Percentiles rank a stretch among this genome's conserved stretches.
phyloP scores from a whole-genome alignment of 1,284 basidiomycete species.

The Cryptococcus sp. region DNA sequence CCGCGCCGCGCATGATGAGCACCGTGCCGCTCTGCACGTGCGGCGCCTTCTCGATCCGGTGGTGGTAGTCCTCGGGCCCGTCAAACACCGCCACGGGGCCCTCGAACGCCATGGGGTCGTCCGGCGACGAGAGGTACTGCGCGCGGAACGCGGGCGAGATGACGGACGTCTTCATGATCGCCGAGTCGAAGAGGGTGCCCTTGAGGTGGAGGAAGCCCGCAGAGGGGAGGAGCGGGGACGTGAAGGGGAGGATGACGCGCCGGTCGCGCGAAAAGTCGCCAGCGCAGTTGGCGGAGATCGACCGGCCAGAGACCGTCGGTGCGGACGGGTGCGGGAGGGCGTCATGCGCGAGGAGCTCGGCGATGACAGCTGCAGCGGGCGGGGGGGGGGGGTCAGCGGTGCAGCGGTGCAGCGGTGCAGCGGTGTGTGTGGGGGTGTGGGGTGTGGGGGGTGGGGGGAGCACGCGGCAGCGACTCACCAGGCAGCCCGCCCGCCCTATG shows the following conservation, averaged over 20 bases:
- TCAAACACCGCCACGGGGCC: conserved; percentile 49
- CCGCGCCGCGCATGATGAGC: conserved; percentile 48
- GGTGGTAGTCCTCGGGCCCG: conserved; percentile 49
- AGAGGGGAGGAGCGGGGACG: conserved; percentile 37
- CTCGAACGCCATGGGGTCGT: conserved; percentile 49
- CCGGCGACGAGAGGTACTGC: conserved; percentile 45
- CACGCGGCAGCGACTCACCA: conserved; percentile 17
- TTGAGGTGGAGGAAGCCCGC: conserved; percentile 49
- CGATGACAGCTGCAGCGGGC: conserved; percentile 39
- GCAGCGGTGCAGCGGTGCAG: no score
- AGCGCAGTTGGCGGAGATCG: conserved; percentile 38
- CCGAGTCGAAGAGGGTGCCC: conserved; percentile 49
- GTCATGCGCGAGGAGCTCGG: conserved; percentile 37
- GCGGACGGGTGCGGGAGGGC: conserved; percentile 42
- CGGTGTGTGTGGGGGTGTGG: no score
- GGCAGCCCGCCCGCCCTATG: conserved; percentile 48
- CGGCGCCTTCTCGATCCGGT: conserved; percentile 34
- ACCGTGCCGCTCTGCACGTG: conserved; percentile 30
- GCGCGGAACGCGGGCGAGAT: conserved; percentile 41
- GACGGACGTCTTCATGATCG: conserved; percentile 51
- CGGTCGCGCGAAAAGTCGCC: conserved; percentile 41
- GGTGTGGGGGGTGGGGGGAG: background rate
- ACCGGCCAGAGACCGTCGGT: conserved; percentile 39
- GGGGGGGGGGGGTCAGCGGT: no score
- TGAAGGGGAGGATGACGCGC: conserved; percentile 44